These are phyloP conservation scores for Dipodascopsis uninucleata DNA, from an alignment of 805 yeast genomes.

Conservation along the genomic window DNA sequence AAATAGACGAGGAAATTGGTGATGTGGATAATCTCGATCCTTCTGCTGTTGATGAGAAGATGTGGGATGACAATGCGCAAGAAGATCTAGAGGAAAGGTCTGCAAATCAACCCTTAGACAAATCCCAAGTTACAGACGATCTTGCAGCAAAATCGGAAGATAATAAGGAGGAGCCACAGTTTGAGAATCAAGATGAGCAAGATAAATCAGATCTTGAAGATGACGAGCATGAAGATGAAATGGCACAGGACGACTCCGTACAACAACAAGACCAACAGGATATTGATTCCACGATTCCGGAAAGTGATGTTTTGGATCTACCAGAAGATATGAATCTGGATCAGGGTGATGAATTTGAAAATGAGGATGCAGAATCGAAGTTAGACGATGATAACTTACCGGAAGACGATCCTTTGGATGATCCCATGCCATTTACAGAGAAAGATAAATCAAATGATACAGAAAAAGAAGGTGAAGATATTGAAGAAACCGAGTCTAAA, in stretches of 20 bases:
- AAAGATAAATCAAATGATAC: slow-evolving; percentile 34
- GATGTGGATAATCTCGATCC: slow-evolving; percentile 31
- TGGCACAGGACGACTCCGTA: slow-evolving; percentile 38
- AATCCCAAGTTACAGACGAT: slow-evolving; percentile 18
- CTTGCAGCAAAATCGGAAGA: slow-evolving; percentile 17
- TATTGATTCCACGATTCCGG: slow-evolving; percentile 67
- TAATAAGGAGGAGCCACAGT: slow-evolving; percentile 31
- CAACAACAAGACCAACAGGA: slow-evolving; percentile 42
- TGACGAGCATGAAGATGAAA: slow-evolving; percentile 27
- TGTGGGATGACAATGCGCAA: slow-evolving; percentile 37
- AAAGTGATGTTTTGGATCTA: slow-evolving; percentile 78
- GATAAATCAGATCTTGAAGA: slow-evolving; percentile 28
- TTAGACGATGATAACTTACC: slow-evolving; percentile 39
- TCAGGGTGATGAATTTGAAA: slow-evolving; percentile 60
- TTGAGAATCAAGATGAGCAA: slow-evolving; percentile 28
- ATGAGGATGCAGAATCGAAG: slow-evolving; percentile 39
- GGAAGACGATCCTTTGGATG: slow-evolving; percentile 36
- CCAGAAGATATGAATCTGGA: slow-evolving; percentile 92
- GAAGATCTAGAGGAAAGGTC: slow-evolving; percentile 33
- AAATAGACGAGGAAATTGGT: slow-evolving; percentile 61
- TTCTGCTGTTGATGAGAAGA: slow-evolving; percentile 46
- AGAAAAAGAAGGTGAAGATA: slow-evolving; percentile 19
- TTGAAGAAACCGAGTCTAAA: slow-evolving; percentile 35
- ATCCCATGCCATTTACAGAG: slow-evolving; percentile 34
- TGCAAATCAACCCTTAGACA: slow-evolving; percentile 32